Base-by-base conservation (phyloP, 148 eudicot genomes). In the Drosera capensis region DNA sequence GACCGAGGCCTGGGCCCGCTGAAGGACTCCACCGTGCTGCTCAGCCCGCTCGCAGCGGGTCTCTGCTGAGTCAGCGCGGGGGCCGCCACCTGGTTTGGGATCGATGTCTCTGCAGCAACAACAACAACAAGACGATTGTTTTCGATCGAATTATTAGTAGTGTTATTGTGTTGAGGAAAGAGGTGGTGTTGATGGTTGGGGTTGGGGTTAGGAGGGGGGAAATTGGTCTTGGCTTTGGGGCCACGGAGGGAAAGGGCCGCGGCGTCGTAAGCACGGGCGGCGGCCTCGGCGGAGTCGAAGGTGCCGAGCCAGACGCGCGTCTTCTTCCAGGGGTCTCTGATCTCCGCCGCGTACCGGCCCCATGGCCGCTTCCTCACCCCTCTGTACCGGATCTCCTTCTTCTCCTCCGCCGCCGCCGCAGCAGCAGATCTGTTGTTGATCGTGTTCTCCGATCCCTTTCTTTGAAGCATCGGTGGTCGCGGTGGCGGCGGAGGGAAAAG, bases 301-400 rank as follows among this genome's bases (percentile, higher is more conserved):
- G 85, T 73, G 34, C 85, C 85, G 5, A 78, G 62, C 85, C 85
- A 78, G 34, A 78, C 85, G 2, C 85, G 70, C 2, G 77, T 56
- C 46, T 74, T 73, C 68, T 78, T 74, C 67, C 63, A 48, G 11
- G 85, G 85, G 54, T 78, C 85, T 36, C 85, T 54, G 64, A 78
- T 78, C 77, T 78, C 85, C 17, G 85, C 80, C 0, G 85, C 85
- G 55, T 54, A 78, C 14, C 72, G 58, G 14, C 85, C 85, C 85
- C 85, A 78, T 7, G 80, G 85, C 11, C 85, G 70, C 55, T 63
- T 65, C 1, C 85, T 54, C 1, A 78, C 80, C 5, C 85, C 85
- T 0, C 85, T 49, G 63, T 57, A 78, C 8, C 63, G 42, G 44
- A 57, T 58, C 43, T 64, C 70, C 14, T 4, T 19, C 59, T n/a